Percentiles rank a stretch among this genome's conserved stretches.
Conservation (phyloP, 148 eudicot species). For the Cornus florida region DNA sequence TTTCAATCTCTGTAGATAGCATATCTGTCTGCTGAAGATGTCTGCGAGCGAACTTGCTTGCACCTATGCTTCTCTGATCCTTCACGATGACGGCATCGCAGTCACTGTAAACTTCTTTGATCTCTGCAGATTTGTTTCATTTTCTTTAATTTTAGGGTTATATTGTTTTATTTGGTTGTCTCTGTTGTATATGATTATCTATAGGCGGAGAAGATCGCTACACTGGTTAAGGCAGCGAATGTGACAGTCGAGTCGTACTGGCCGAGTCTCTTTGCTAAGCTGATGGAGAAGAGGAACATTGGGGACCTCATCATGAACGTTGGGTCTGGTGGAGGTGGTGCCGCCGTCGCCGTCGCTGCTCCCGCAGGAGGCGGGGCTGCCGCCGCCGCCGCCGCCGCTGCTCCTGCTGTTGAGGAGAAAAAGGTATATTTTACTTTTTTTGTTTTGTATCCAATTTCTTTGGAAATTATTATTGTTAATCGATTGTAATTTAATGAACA, state of each 20-base stretch:
- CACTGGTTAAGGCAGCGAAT: constrained; percentile 49
- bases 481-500: neutral
- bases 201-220: constrained; percentile 61
- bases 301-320: constrained; percentile 62
- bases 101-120: constrained; percentile 36
- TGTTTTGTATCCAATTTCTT: neutral
- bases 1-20: neutral
- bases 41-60: constrained; percentile 50
- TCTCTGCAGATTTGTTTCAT: neutral
- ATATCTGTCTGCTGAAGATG: constrained; percentile 24
- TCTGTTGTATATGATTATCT: neutral
- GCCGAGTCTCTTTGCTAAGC: constrained; percentile 69
- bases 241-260: constrained; percentile 53
- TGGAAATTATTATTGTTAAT: neutral
- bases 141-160: neutral
- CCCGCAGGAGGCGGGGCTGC: constrained; percentile 44
- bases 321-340: constrained; percentile 66
- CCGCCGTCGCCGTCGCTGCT: constrained; percentile 27
- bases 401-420: constrained; percentile 63
- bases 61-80: constrained; percentile 70
- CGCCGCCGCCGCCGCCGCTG: constrained; percentile 41
- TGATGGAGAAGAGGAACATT: constrained; percentile 52
- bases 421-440: constrained; percentile 18
- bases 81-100: constrained; percentile 73
- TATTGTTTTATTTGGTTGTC: neutral